Evolutionary conservation across 768 basidiomycete species (phyloP), one percentile per base, ranked within the genome.

Genomic region (Tulasnella sp.): DNA sequence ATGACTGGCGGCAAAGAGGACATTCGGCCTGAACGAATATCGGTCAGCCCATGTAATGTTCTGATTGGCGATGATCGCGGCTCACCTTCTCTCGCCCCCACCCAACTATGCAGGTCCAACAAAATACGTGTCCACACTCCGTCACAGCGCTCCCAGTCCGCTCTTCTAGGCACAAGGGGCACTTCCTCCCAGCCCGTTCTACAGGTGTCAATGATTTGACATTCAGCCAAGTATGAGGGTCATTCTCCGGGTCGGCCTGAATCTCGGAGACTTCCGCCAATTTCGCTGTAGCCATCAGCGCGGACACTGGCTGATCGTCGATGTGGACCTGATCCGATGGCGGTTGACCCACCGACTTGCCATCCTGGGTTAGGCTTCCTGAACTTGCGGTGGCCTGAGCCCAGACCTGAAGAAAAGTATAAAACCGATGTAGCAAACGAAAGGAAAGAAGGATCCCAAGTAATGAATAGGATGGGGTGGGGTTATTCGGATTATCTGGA

Each of bases 41-140:
- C 10, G 45, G 7, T 27, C 7, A 19, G 23, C 27, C 24, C 21
- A 29, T 21, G 24, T 19, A 3, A 3, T 19, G 13, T 4, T 5
- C 23, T 4, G 23, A 60, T 29, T 19, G 21, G 17, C 5, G 1
- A 48, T 29, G 13, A 51, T 30, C 29, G 38, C 15, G 5, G 65
- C 72, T 53, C 58, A 85, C 86, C 80, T 90, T 93, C 70, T 93
- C 90, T 68, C 85, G 75, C 13, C 86, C 88, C 90, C 90, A 93
- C 9, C 84, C 86, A 45, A 87, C 81, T 42, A 93, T 88, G 66
- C 90, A 93, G 65, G 77, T 82, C 90, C 90, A 93, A 65, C 89
- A 91, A 68, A 92, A 93, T 48, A 93, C 67, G 70, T 93, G 90
- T 0, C 90, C 90, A 64, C 90, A 93, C 69, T 92, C 90, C 0